A percentile compares a stretch with the other conserved stretches of the same genome.
These are phyloP conservation scores for Avena sativa DNA, from an alignment of 176 grass and related monocot species.

Conservation along the genomic window DNA sequence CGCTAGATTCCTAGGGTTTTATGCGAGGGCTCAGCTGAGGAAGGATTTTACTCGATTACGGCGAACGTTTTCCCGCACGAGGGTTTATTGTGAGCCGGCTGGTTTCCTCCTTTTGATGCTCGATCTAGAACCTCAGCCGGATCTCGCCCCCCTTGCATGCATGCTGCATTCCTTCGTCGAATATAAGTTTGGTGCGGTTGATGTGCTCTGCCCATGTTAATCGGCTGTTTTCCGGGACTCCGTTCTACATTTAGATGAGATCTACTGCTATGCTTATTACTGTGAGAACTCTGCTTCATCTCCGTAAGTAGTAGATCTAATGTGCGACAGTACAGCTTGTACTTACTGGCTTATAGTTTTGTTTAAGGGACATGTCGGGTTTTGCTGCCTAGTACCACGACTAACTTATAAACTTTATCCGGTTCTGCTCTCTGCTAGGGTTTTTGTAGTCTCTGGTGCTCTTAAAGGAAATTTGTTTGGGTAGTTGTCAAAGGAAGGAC, in stretches of 20 bases:
- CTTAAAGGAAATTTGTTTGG: neutral
- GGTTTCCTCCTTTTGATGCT: neutral
- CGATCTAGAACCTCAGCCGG: neutral
- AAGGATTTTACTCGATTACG: neutral
- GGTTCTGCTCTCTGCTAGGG: neutral
- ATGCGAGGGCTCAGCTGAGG: neutral
- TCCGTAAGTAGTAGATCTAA: neutral
- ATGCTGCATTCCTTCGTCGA: neutral
- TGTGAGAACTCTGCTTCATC: neutral
- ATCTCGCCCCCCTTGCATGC: neutral
- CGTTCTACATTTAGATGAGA: neutral
- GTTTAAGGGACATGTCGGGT: neutral
- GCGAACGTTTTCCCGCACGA: neutral
- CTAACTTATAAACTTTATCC: neutral
- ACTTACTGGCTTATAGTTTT: neutral
- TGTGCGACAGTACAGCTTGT: neutral
- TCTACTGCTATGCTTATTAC: neutral
- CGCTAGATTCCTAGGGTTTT: constrained; percentile 29
- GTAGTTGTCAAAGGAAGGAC: neutral
- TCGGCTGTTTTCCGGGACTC: neutral
- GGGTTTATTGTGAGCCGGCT: neutral
- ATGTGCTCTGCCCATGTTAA: neutral
- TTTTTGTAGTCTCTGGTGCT: neutral
- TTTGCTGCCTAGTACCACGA: neutral
- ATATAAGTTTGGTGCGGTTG: neutral